Evolutionary conservation across 208 protist genomes (phyloP), one percentile per base, ranked within the genome.

Genomic region (Crithidia sp.): DNA sequence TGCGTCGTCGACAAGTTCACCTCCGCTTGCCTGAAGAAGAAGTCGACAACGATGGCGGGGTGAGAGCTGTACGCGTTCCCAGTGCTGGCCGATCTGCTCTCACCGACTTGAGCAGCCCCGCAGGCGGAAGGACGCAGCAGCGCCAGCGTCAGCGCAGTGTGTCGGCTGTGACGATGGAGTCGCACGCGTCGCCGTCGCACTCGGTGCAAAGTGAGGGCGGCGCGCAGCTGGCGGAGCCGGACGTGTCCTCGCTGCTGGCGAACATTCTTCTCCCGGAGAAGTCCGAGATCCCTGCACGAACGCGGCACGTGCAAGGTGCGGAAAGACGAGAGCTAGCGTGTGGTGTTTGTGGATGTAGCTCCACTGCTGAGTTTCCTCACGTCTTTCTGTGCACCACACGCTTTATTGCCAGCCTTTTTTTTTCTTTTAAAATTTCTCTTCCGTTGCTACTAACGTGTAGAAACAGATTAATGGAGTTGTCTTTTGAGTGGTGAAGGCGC

Each of bases 161-260:
- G 9, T 77, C 72, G 8, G 47, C 36, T 4, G 53, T 70, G 54
- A 82, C 77, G 53, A 44, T 72, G 13, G 77, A 82, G 71, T 77
- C 71, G 6, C 50, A 17, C 8, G 50, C 13, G 9, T 59, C 72
- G 5, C 56, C 41, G 8, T 17, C 63, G 19, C n/a, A 10, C 57
- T 67, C 65, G 13, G 4, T 54, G 6, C 56, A 67, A 28, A 77
- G 64, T 7, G 65, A 71, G 37, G 3, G 37, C 5, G 55, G 3
- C 36, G 62, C n/a, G 16, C 75, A 80, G 47, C 49, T 75, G 10
- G 74, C 79, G 2, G 79, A 80, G 54, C 66, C 73, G 19, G 79
- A 84, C 5, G 44, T 80, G 6, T 80, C 74, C 3, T 74, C 74
- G 3, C 5, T 63, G 44, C 17, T 69, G 40, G 28, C 67, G 3